These are phyloP conservation scores for Aspergillus campestris DNA, from an alignment of 495 filamentous ascomycete species.

Conservation along the genomic window DNA sequence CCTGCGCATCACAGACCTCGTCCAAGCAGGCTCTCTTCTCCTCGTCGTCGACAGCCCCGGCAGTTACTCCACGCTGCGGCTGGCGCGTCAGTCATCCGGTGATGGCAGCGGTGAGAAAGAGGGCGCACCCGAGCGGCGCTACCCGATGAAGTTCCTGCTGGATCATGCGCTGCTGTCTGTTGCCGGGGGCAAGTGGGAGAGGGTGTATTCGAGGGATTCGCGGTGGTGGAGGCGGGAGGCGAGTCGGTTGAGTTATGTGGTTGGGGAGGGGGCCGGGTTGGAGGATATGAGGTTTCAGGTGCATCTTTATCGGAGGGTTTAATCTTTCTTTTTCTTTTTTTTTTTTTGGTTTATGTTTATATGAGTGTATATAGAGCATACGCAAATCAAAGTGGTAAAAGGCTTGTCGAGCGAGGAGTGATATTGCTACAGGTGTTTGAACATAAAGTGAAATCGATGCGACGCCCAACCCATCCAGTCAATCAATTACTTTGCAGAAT, in stretches of 20 bases:
- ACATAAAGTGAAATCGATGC: slow-evolving; percentile 6
- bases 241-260: slow-evolving; percentile 63
- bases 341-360: no score
- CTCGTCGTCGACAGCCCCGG: slow-evolving; percentile 91
- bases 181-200: slow-evolving; percentile 55
- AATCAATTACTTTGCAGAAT: slow-evolving; percentile 21
- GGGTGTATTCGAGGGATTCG: slow-evolving; percentile 62
- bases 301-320: slow-evolving; percentile 58
- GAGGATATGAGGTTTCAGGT: slow-evolving; percentile 95
- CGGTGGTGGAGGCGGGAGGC: slow-evolving; percentile 72
- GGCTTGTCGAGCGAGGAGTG: slow-evolving; percentile 13
- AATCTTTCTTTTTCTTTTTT: neutral
- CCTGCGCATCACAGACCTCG: slow-evolving; percentile 47
- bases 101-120: no score
- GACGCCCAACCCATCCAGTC: slow-evolving; percentile 18
- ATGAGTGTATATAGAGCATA: no score
- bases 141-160: slow-evolving; percentile 90
- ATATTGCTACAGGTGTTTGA: slow-evolving; percentile 37
- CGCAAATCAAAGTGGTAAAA: no score
- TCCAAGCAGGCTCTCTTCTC: slow-evolving; percentile 54
- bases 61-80: slow-evolving; percentile 70
- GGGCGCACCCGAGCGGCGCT: slow-evolving; percentile 62
- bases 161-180: slow-evolving; percentile 66
- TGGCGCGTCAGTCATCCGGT: no score
- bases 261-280: slow-evolving; percentile 49